These are phyloP conservation scores for Trichosporon sp. DNA, from an alignment of 1,284 basidiomycete genomes.

Conservation along the genomic window DNA sequence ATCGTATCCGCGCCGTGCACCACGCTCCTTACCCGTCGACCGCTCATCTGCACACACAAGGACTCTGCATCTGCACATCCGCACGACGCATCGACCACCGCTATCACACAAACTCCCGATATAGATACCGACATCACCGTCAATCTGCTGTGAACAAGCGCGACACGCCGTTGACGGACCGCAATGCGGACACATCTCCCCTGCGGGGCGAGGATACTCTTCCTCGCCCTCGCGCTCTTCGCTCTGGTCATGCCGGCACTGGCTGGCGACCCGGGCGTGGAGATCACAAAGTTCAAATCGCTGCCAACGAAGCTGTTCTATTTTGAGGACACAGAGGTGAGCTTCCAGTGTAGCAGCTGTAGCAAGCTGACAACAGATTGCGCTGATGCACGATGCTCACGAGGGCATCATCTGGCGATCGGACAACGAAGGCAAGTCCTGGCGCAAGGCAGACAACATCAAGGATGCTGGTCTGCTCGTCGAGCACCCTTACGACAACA, in stretches of 20 bases:
- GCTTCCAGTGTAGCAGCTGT: constrained; percentile 5
- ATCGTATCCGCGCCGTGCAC: too few relatives aligned
- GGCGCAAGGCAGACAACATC: constrained; percentile 62
- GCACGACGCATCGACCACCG: not conserved
- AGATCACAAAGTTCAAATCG: constrained; percentile 54
- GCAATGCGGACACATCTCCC: constrained; percentile 1
- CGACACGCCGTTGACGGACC: not conserved
- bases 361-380: constrained; percentile 52
- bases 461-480: constrained; percentile 68
- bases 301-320: constrained; percentile 81
- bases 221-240: not conserved
- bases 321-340: constrained; percentile 84
- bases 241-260: not conserved
- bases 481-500: constrained; percentile 78
- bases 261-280: constrained; percentile 43
- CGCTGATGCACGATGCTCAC: constrained; percentile 73
- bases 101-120: too few relatives aligned
- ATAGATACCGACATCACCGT: not conserved
- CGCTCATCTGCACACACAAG: not conserved
- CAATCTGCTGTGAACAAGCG: not conserved
- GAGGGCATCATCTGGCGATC: constrained; percentile 70
- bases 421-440: constrained; percentile 81
- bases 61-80: not conserved
- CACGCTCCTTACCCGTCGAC: constrained; percentile 1
- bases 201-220: not conserved